Conservation (phyloP, 2,329 filamentous ascomycete genomes). For the Xenosphaeropsis pyriputrescens region DNA sequence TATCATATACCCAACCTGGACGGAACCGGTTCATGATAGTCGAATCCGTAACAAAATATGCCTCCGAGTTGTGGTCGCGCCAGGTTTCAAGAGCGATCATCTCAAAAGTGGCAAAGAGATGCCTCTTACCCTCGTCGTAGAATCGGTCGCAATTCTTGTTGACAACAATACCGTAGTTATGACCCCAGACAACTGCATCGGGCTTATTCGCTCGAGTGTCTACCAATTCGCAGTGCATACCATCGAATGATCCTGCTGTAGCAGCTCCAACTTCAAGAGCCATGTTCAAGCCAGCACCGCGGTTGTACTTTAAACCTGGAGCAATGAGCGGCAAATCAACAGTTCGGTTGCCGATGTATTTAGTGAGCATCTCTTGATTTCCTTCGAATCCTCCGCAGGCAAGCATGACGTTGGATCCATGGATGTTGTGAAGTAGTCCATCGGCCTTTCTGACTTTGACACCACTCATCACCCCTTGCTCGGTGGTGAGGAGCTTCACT, state of each 20-base stretch:
- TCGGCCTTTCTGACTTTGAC: slow-evolving; percentile 23
- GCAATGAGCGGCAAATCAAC: slow-evolving; percentile 24
- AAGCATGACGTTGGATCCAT: slow-evolving; percentile 18
- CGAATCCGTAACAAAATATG: slow-evolving; percentile 24
- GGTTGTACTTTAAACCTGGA: slow-evolving; percentile 24
- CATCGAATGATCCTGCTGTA: slow-evolving; percentile 23
- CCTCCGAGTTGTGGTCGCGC: slow-evolving; percentile 24
- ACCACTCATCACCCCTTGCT: slow-evolving; percentile 19
- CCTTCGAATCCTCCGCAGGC: slow-evolving; percentile 25
- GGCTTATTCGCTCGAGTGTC: slow-evolving; percentile 24
- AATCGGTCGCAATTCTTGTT: slow-evolving; percentile 24
- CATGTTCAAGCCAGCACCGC: slow-evolving; percentile 23
- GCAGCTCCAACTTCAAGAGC: slow-evolving; percentile 24
- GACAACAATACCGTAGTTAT: slow-evolving; percentile 28
- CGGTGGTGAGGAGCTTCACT: slow-evolving; percentile 18
- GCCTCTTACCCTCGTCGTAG: slow-evolving; percentile 21
- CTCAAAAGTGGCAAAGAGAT: slow-evolving; percentile 27
- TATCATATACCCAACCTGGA: slow-evolving; percentile 26
- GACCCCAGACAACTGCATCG: slow-evolving; percentile 14
- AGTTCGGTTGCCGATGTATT: slow-evolving; percentile 22
- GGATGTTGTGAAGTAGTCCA: slow-evolving; percentile 13
- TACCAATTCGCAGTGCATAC: slow-evolving; percentile 26
- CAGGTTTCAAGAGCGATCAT: slow-evolving; percentile 17
- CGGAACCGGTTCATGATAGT: slow-evolving; percentile 25
- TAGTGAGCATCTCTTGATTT: slow-evolving; percentile 24